Base-by-base conservation (phyloP, 495 filamentous ascomycete genomes). In the Annulohypoxylon moriforme region DNA sequence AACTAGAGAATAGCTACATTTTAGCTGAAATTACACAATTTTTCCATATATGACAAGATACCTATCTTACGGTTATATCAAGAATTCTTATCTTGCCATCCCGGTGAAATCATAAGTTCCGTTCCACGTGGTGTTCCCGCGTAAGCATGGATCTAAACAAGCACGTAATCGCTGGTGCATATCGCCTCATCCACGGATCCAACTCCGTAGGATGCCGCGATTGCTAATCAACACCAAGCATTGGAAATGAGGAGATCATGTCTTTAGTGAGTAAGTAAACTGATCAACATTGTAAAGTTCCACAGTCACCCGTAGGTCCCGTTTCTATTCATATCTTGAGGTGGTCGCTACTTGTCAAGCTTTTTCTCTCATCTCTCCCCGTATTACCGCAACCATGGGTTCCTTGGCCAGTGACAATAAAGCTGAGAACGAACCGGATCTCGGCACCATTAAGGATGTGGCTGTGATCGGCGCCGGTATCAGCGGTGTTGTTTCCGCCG, bases 391-490 rank as follows among this genome's bases (percentile, higher is more conserved):
- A n/a, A 24, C 29, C 25, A 71, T 71, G 68, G 68, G 68, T 38
- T 71, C 68, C 49, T 27, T 63, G 16, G n/a, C 40, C 14, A 67
- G 24, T 27, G 33, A 63, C 0, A 56, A 25, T n/a, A 31, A 42
- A 33, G 16, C 49, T 46, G 58, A 44, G 13, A 24, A 33, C 29
- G 57, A 13, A 8, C 20, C 62, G 52, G 33, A 42, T 31, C 68
- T 67, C 25, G 60, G 60, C 3, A 44, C 62, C 13, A 81, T 83
- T 38, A 80, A 81, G 38, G 77, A 76, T 27, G 87, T 91, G 1
- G 91, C 89, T 10, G 85, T 93, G 14, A 89, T 93, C 62, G 91
- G 91, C 2, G 90, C 89, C 27, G 90, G 91, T 8, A 88, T 92
- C 42, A 91, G 88, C 60, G 90, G 91, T 8, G 85, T 93, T 25